Base-by-base conservation (phyloP, 1,284 basidiomycete genomes). In the Meira nashicola region DNA sequence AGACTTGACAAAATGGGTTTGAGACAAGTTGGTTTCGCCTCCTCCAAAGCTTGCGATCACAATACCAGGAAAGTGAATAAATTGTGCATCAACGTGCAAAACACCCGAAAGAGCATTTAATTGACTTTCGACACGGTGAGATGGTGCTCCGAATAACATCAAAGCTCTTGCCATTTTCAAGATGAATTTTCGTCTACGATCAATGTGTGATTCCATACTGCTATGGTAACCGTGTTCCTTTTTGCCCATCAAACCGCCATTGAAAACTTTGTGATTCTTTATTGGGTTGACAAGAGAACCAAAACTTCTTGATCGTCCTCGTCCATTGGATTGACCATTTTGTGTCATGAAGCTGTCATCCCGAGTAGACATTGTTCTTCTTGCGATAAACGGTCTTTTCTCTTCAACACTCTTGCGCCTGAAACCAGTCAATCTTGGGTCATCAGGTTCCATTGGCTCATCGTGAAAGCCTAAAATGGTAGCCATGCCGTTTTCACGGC, bases 131-230 rank as follows among this genome's bases (percentile, higher is more conserved):
- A 91, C 87, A 37, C 90, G 83, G 78, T 92, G 90, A 25, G 89
- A 90, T 3, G 90, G 90, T 19, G 90, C 88, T 19, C 90, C 90
- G 73, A 88, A 90, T 2, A 83, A 82, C 70, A 93, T 83, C 43
- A 93, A 82, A 10, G 88, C 87, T 77, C 88, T 89, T 23, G 89
- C 87, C 28, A 92, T 83, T 70, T 86, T 86, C 60, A 91, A 80
- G 25, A 92, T 83, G 78, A 92, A 92, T 61, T 86, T 84, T 71
- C 87, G 85, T 19, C 62, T 55, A 9, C 54, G 40, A 9, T 40
- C 41, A 12, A 58, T 56, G 54, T 64, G 54, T 38, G 39, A 43
- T 46, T 40, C 87, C 41, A 47, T n/a, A 39, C 54, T 23, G 14
- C 51, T 54, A 62, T 63, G 25, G 59, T 63, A 23, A 44, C 57